Evolutionary conservation across 371 early-diverging fungal genomes (phyloP).

Genomic region (Vavraia culicis): DNA sequence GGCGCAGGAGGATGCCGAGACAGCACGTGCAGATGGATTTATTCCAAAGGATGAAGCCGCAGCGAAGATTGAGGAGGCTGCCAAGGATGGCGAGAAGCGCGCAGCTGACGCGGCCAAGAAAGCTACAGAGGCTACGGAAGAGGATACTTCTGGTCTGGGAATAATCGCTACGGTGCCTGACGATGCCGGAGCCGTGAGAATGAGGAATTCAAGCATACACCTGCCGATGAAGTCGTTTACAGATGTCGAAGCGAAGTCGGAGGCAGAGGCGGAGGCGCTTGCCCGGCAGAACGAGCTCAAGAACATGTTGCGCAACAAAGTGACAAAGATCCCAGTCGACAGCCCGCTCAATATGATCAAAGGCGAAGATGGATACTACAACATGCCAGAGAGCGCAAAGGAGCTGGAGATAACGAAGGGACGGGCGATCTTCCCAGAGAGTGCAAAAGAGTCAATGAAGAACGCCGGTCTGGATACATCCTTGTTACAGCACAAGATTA

Average conservation of each 20-base stretch:
- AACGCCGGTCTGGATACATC: conserved; percentile 24
- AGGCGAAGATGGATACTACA: conserved; percentile 22
- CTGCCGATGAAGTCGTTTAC: conserved; percentile 35
- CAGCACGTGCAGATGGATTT: too few species aligned
- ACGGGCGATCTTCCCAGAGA: conserved; percentile 6
- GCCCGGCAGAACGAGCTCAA: conserved; percentile 7
- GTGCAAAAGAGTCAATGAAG: conserved; percentile 30
- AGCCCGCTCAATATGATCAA: conserved; percentile 29
- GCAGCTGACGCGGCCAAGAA: neutral
- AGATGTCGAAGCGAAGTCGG: conserved; percentile 13
- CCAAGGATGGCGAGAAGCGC: neutral
- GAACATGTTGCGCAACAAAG: conserved; percentile 31
- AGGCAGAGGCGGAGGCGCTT: conserved; percentile 25
- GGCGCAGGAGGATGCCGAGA: too few species aligned
- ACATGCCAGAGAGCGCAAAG: conserved; percentile 27
- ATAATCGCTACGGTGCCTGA: conserved; percentile 25
- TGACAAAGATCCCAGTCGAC: conserved; percentile 18
- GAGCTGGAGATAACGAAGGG: conserved; percentile 23
- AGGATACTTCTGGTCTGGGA: neutral
- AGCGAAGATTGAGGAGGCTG: neutral
- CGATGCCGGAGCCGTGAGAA: conserved; percentile 6
- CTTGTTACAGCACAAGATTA: conserved; percentile 10
- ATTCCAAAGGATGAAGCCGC: too few species aligned
- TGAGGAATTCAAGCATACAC: conserved; percentile 12
- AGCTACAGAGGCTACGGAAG: neutral